Percentiles rank a stretch among this genome's conserved stretches.
phyloP scores from a whole-genome alignment of 768 basidiomycete species.

The Russula vinacea region DNA sequence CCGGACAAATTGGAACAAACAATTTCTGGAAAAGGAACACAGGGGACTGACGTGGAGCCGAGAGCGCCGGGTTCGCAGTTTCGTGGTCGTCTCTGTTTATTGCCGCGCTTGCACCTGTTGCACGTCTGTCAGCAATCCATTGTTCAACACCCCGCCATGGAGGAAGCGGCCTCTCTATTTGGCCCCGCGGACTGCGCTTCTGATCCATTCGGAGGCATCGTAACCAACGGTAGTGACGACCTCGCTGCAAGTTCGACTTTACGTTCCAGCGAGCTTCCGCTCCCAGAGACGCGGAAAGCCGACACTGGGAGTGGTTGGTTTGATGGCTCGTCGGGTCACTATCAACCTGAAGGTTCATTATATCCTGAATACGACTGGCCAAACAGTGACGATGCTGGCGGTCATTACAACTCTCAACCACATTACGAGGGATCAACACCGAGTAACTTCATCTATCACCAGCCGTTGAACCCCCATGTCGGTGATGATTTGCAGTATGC shows the following conservation, averaged over 20 bases:
- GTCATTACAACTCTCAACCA: constrained; percentile 15
- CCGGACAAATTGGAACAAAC: constrained; percentile 27
- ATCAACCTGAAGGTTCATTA: constrained; percentile 14
- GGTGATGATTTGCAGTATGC: constrained; percentile 12
- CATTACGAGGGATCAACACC: constrained; percentile 14
- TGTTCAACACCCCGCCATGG: constrained; percentile 51
- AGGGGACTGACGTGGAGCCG: constrained; percentile 17
- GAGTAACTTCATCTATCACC: constrained; percentile 2
- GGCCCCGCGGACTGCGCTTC: constrained; percentile 55
- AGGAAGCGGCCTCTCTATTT: constrained; percentile 81
- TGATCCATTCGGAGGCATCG: constrained; percentile 40
- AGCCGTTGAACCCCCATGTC: background rate
- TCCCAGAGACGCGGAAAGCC: constrained; percentile 6
- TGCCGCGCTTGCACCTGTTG: constrained; percentile 22
- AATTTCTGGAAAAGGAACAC: constrained; percentile 5
- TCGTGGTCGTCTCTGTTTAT: constrained; percentile 3
- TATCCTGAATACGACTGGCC: constrained; percentile 19
- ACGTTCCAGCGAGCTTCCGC: constrained; percentile 6
- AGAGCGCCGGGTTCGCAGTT: constrained; percentile 6
- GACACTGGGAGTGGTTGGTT: constrained; percentile 5
- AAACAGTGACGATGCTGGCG: background rate
- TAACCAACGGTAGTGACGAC: constrained; percentile 13
- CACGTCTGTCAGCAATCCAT: constrained; percentile 34
- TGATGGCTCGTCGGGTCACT: constrained; percentile 8
- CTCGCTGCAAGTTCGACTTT: background rate